phyloP scores from a whole-genome alignment of 2,329 filamentous ascomycete species.

The Incumbomyces delicatus region DNA sequence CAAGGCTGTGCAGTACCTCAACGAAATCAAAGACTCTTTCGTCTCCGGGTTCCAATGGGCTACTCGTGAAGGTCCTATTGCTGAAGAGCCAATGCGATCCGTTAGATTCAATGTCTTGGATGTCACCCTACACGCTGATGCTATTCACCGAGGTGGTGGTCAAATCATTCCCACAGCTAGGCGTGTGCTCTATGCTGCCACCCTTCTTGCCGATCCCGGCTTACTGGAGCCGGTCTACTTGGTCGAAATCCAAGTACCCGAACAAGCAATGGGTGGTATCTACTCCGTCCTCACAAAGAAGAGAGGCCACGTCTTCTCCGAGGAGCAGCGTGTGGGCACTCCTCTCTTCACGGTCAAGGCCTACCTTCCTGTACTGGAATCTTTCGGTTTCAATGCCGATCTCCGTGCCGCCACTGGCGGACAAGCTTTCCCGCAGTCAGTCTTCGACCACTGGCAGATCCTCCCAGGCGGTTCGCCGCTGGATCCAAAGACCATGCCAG shows the following conservation, averaged over 20 bases:
- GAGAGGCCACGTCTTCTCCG: conserved; percentile 97
- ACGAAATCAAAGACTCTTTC: conserved; percentile 99
- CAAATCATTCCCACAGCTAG: conserved; percentile 97
- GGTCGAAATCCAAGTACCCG: conserved; percentile 97
- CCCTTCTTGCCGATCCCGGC: conserved; percentile 81
- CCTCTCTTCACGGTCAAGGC: conserved; percentile 99
- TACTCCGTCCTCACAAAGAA: conserved; percentile 96
- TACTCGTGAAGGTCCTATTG: conserved; percentile 90
- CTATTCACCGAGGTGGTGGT: conserved; percentile 98
- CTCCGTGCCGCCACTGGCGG: conserved; percentile 86
- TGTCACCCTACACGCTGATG: conserved; percentile 98
- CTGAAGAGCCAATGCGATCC: conserved; percentile 95
- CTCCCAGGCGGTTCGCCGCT: conserved; percentile 88
- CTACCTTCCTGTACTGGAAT: conserved; percentile 92
- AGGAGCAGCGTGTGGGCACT: conserved; percentile 96
- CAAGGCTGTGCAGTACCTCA: conserved; percentile 99
- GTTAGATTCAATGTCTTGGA: conserved; percentile 98
- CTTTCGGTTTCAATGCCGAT: conserved; percentile 97
- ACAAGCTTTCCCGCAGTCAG: conserved; percentile 97
- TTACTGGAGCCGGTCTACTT: conserved; percentile 97
- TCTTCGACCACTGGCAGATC: conserved; percentile 98
- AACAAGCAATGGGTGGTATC: conserved; percentile 98
- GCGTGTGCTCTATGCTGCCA: conserved; percentile 91
- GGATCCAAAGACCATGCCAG: conserved; percentile 71
- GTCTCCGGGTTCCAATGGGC: conserved; percentile 99